A percentile compares a stretch with the other conserved stretches of the same genome.
These are phyloP conservation scores for Boletus eberwhitei DNA, from an alignment of 768 basidiomycete species.

Conservation along the genomic window DNA sequence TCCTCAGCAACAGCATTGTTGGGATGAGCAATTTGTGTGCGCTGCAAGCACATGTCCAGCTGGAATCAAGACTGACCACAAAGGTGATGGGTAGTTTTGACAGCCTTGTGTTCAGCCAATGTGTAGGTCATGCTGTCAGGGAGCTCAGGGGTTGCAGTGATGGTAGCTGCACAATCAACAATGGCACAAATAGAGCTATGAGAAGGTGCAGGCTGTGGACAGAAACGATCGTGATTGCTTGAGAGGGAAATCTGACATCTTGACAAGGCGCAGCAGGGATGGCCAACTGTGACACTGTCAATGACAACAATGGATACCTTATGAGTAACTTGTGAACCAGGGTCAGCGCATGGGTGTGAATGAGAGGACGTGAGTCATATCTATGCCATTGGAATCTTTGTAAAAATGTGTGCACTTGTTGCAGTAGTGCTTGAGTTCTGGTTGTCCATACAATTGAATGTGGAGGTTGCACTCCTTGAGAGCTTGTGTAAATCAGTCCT, in stretches of 20 bases:
- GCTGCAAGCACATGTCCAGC: neutral
- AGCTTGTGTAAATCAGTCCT: neutral
- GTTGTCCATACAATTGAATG: neutral
- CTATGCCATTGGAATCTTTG: neutral
- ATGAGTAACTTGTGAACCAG: no score
- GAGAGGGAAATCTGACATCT: neutral
- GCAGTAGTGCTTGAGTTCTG: neutral
- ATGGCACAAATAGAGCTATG: neutral
- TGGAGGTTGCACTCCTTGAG: neutral
- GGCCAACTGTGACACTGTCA: neutral
- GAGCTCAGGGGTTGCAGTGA: neutral
- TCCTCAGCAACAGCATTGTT: neutral
- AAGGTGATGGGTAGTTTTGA: neutral
- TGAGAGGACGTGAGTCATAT: neutral
- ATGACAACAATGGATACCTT: neutral
- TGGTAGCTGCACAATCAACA: neutral
- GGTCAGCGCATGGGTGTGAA: no score
- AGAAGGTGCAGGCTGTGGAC: neutral
- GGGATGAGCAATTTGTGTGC: neutral
- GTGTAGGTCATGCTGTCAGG: neutral
- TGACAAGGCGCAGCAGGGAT: neutral
- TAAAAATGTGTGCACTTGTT: neutral
- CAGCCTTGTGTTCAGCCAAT: neutral
- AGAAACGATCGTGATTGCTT: neutral
- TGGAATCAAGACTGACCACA: neutral